Evolutionary conservation across 441 rosid genomes (phyloP), one percentile per base, ranked within the genome.

Genomic region (Geranium incanum): DNA sequence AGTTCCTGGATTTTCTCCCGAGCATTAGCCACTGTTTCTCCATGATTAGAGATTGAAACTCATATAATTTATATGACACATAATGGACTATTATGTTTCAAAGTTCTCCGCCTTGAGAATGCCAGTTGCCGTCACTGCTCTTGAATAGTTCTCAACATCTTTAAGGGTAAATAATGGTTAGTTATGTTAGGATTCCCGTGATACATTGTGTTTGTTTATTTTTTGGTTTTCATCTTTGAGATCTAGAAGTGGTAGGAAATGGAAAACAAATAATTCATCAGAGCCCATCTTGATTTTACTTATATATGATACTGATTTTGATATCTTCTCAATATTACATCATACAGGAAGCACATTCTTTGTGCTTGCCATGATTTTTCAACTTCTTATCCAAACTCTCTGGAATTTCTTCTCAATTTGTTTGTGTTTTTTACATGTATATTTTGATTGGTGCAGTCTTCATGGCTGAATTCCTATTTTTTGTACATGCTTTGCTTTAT

Each of bases 1-100:
- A 62, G 33, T 62, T 19, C 23, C 66, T 62, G 66, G 66, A 62
- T 21, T 62, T 62, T 62, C 13, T 21, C 23, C 9, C 33, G 23
- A 62, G 66, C 36, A 2, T 21, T 18, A 62, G 66, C 66, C 0
- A 3, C 36, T 9, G n/a, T 62, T 11, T 62, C 36, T 62, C 23
- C 66, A 21, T 62, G 66, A 62, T 62, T 19, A 62, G 33, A 62
- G 66, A 62, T 21, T 62, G 36, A 62, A 62, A 62, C 66, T 62
- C 4, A 21, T 62, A 21, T 21, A 62, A 62, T 23, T 19, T 21
- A 62, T 28, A 62, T 21, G 64, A 4, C 36, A 2, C 23, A 9
- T 62, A 7, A 19, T 62, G 23, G 23, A 62, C 9, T 62, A 19
- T 62, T 21, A 62, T 62, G 66, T 62, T 62, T 19, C 36, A 19